A percentile compares a stretch with the other conserved stretches of the same genome.
These are phyloP conservation scores for Viola pubescens DNA, from an alignment of 441 rosid species.

Conservation along the genomic window DNA sequence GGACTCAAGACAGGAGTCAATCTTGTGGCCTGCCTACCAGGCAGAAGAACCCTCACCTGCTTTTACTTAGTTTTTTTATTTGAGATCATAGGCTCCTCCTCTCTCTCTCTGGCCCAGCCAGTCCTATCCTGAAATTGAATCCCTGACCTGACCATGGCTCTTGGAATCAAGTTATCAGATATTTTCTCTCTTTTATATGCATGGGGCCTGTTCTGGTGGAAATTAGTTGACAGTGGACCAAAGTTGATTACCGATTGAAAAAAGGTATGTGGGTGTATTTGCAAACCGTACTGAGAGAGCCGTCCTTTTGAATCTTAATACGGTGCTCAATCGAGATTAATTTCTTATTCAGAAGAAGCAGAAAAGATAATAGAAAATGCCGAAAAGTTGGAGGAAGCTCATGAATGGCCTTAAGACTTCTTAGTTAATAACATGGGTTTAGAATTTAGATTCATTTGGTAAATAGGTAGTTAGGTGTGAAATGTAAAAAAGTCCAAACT, in stretches of 20 bases:
- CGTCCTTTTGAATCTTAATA: too few species aligned
- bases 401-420: too few species aligned
- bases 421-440: too few species aligned
- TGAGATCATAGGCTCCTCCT: not conserved
- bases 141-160: not conserved
- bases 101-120: slow-evolving; percentile 11
- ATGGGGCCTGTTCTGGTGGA: not conserved
- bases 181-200: not conserved
- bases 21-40: slow-evolving; percentile 26
- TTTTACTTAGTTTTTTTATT: slow-evolving; percentile 1
- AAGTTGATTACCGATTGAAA: not conserved
- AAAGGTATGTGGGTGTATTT: too few species aligned
- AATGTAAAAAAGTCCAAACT: too few species aligned
- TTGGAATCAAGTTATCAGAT: not conserved
- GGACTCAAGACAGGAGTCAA: slow-evolving; percentile 30
- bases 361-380: too few species aligned
- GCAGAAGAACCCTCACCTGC: slow-evolving; percentile 17
- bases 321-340: not conserved
- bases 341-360: too few species aligned
- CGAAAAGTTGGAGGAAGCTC: too few species aligned
- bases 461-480: too few species aligned
- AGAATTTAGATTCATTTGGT: too few species aligned
- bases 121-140: not conserved
- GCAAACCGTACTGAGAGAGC: not conserved
- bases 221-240: not conserved